These are phyloP conservation scores for Penicillium macrosclerotiorum DNA, from an alignment of 495 filamentous ascomycete genomes.

Conservation along the genomic window DNA sequence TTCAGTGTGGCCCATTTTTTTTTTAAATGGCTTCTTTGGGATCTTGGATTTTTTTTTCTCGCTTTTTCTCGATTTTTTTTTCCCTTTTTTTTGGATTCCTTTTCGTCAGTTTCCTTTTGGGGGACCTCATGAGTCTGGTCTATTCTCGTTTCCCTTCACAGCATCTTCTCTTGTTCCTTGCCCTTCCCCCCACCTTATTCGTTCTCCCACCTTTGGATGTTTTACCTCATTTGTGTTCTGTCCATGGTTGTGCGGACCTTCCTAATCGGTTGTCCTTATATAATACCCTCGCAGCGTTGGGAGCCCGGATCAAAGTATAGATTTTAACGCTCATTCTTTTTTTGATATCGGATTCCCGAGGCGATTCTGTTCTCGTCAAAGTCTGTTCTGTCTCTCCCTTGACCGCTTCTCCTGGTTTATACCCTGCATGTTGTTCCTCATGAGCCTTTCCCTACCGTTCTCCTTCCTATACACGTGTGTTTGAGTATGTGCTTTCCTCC, in stretches of 20 bases:
- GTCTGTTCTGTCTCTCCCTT: conserved; percentile 7
- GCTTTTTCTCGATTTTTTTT: conserved; percentile 2
- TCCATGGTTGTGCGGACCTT: conserved; percentile 15
- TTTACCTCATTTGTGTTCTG: conserved; percentile 1
- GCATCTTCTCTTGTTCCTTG: conserved; percentile 5
- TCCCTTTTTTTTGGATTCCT: not conserved
- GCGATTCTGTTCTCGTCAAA: conserved; percentile 11
- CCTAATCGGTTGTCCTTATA: conserved; percentile 24
- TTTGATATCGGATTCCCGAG: conserved; percentile 4
- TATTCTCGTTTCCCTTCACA: conserved; percentile 1
- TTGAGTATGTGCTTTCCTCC: conserved; percentile 19
- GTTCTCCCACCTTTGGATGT: no score
- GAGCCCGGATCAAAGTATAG: conserved; percentile 25
- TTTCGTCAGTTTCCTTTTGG: conserved; percentile 2
- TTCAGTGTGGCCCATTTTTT: conserved; percentile 17
- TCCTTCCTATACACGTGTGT: conserved; percentile 7
- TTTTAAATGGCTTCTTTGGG: conserved; percentile 3
- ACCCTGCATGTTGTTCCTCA: conserved; percentile 25
- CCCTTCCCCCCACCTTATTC: no score
- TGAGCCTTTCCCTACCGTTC: conserved; percentile 7
- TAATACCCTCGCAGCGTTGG: conserved; percentile 33
- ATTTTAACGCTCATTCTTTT: conserved; percentile 18
- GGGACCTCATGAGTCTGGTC: conserved; percentile 7
- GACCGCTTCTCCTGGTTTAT: conserved; percentile 18
- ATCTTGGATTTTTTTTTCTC: conserved; percentile 3